Evolutionary conservation across 208 protist species (phyloP), one percentile per base, ranked within the genome.

Genomic region (Acanthamoeba culbertsoni): DNA sequence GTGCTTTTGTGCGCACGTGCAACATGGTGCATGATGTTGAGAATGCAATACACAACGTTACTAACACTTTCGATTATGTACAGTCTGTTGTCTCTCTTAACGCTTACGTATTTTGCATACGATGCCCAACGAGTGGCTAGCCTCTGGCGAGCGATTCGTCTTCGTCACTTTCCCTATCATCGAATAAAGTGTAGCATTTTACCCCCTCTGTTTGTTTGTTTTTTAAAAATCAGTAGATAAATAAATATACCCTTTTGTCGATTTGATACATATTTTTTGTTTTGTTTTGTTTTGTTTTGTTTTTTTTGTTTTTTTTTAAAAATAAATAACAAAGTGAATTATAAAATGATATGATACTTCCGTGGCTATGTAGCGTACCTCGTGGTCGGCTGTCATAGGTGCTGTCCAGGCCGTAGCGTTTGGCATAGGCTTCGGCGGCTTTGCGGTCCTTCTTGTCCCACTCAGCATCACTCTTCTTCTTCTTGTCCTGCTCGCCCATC

Each of bases 121-220:
- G n/a, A n/a, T n/a, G n/a, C n/a, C n/a, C n/a, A n/a, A n/a, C n/a
- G n/a, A n/a, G n/a, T n/a, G n/a, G n/a, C n/a, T n/a, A n/a, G n/a
- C n/a, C n/a, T n/a, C n/a, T 65, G 28, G 28, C 20, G 59, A 37
- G 59, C 59, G 59, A 12, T 5, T 31, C 68, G 26, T 79, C 42
- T 33, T 79, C 68, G 5, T 79, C 68, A 10, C 26, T 26, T 14
- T 79, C 68, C 6, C 28, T 26, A 6, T 79, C 68, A 37, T 79
- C 68, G 42, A 48, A 79, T 40, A 40, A 79, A 16, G 68, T 79
- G n/a, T 79, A 79, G 42, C 68, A 79, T n/a, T 79, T 79, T 8
- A 28, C 33, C 7, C 68, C 68, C 14, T 59, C 51, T n/a, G n/a
- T n/a, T n/a, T n/a, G 7, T 7, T n/a, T 7, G 5, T n/a, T 12